Evolutionary conservation across 2,329 filamentous ascomycete species (phyloP).

Genomic region (Hypoxylon rubiginosum): DNA sequence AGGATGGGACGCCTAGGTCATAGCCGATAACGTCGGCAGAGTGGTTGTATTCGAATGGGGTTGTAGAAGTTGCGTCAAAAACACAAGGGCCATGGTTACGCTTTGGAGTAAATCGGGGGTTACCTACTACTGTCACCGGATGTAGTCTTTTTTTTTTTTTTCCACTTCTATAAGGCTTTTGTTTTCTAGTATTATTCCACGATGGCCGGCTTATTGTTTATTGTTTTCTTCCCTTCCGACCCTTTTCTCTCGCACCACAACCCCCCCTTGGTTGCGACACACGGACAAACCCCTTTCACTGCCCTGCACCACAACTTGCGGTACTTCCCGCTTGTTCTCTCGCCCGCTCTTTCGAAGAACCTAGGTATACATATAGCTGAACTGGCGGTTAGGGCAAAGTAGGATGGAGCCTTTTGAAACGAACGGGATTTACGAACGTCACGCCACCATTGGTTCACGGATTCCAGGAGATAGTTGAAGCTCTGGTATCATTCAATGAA

Average conservation of each 20-base stretch:
- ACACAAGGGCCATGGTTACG: slow-evolving; percentile 45
- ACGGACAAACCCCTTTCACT: slow-evolving; percentile 23
- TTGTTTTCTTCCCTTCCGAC: slow-evolving; percentile 50
- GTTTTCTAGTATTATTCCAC: slow-evolving; percentile 48
- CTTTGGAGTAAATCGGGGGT: slow-evolving; percentile 47
- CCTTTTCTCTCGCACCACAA: slow-evolving; percentile 26
- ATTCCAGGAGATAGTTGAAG: slow-evolving; percentile 45
- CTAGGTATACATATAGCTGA: slow-evolving; percentile 43
- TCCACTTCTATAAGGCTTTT: slow-evolving; percentile 41
- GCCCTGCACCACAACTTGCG: slow-evolving; percentile 13
- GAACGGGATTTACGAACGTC: slow-evolving; percentile 49
- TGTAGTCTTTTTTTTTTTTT: slow-evolving; percentile 46
- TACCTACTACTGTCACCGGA: slow-evolving; percentile 37
- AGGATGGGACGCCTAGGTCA: slow-evolving; percentile 39
- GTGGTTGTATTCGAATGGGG: slow-evolving; percentile 50
- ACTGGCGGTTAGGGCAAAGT: slow-evolving; percentile 31
- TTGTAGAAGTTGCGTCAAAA: slow-evolving; percentile 46
- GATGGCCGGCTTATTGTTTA: slow-evolving; percentile 48
- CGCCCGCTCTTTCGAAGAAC: slow-evolving; percentile 22
- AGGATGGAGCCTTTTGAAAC: slow-evolving; percentile 40
- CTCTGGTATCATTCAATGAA: slow-evolving; percentile 46
- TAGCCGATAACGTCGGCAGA: slow-evolving; percentile 31
- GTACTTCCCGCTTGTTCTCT: slow-evolving; percentile 14
- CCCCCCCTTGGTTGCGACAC: slow-evolving; percentile 9
- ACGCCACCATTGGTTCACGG: slow-evolving; percentile 48